phyloP scores from a whole-genome alignment of 495 filamentous ascomycete genomes.

The Aspergillus bertholletiae region DNA sequence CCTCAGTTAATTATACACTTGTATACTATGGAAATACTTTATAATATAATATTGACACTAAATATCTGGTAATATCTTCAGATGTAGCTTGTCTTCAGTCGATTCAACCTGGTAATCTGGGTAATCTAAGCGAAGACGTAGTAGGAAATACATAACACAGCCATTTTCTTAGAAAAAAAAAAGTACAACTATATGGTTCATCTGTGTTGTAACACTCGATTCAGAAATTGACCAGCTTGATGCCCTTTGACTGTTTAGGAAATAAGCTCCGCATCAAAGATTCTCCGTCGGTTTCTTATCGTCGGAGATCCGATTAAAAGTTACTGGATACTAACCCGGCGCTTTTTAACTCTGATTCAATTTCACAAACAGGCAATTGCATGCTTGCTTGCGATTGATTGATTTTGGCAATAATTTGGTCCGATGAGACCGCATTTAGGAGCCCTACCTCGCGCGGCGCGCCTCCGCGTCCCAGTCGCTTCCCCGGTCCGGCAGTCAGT shows the following conservation, averaged over 20 bases:
- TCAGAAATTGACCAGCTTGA: too few relatives aligned
- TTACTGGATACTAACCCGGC: background rate
- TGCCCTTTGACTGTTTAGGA: background rate
- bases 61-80: background rate
- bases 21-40: background rate
- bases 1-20: background rate
- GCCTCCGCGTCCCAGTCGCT: slow-evolving; percentile 13
- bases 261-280: slow-evolving; percentile 22
- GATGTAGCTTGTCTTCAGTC: background rate
- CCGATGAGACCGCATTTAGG: slow-evolving; percentile 28
- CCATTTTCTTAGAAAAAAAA: too few relatives aligned
- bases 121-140: too few relatives aligned
- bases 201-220: too few relatives aligned
- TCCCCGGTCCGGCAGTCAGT: slow-evolving; percentile 10
- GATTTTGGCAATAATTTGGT: slow-evolving; percentile 6
- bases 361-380: background rate
- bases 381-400: slow-evolving; percentile 1
- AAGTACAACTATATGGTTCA: too few relatives aligned
- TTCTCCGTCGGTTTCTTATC: slow-evolving; percentile 25
- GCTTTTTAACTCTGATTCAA: background rate
- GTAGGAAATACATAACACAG: too few relatives aligned
- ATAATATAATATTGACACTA: too few relatives aligned
- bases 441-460: slow-evolving; percentile 24
- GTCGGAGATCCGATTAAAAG: slow-evolving; percentile 6
- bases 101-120: too few relatives aligned